Evolutionary conservation across 2,329 filamentous ascomycete genomes (phyloP), one percentile per base, ranked within the genome.

Genomic region (Colletotrichum sp.): DNA sequence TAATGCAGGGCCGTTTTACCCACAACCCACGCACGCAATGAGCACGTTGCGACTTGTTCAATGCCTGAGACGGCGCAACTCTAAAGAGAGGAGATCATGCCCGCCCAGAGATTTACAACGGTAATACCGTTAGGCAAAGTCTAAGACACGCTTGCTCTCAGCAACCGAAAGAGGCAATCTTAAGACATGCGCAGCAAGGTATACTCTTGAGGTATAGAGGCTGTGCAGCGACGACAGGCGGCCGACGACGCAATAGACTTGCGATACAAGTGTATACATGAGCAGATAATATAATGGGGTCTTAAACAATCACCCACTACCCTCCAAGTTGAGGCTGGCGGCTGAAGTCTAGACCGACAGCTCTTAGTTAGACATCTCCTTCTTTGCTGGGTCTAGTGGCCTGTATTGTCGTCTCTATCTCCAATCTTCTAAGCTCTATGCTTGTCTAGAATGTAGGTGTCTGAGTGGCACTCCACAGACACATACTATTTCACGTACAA

Each of bases 301-400:
- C 7, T 52, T 52, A 13, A 22, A 13, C n/a, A 52, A 52, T 52
- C 1, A 22, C 2, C 44, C 44, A 13, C n/a, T 52, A 52, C 10
- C n/a, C n/a, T 13, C 44, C 44, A 52, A 52, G 10, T 22, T 52
- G 12, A 22, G 44, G 44, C n/a, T 13, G 44, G 44, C 44, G n/a
- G 44, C n/a, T 52, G 44, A 52, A 52, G 44, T 22, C 44, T 22
- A 52, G 44, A 13, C 44, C 12, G 44, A 52, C 12, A 52, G n/a
- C n/a, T 48, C 1, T n/a, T 7, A 48, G 9, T n/a, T n/a, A 0
- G 39, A 48, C 18, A n/a, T n/a, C 0, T 48, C 39, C 0, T 0
- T 44, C 18, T 44, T 1, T n/a, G 18, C 5, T 48, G 9, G 18
- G 39, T n/a, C 39, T 12, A 48, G 18, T 48, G 18, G 39, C 18